Conservation (phyloP, 2,329 filamentous ascomycete genomes). For the Thielaviopsis punctulata region DNA sequence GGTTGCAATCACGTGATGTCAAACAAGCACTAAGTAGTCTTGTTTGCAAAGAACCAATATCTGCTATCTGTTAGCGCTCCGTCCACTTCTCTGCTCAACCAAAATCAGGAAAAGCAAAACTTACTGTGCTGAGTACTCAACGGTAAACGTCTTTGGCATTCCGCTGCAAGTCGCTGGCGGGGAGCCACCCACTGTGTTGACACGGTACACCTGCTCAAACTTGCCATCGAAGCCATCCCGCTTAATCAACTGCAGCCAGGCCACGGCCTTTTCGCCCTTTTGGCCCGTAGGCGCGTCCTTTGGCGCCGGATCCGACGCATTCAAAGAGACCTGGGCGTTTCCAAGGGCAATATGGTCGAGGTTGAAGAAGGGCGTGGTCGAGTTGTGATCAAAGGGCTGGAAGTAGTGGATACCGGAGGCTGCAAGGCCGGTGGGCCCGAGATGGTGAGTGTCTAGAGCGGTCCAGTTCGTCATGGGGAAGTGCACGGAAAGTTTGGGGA, state of each 20-base stretch:
- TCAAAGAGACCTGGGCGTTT: slow-evolving; percentile 42
- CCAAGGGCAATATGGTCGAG: slow-evolving; percentile 36
- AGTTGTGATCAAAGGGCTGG: slow-evolving; percentile 25
- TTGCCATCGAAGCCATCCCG: slow-evolving; percentile 34
- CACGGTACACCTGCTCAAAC: slow-evolving; percentile 62
- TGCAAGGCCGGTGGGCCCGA: slow-evolving; percentile 41
- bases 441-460: slow-evolving; percentile 15
- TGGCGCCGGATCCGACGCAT: slow-evolving; percentile 44
- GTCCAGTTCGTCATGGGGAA: slow-evolving; percentile 22
- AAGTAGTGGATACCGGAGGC: slow-evolving; percentile 75
- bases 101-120: slow-evolving; percentile 21
- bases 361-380: slow-evolving; percentile 63
- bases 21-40: neutral
- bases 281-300: slow-evolving; percentile 39
- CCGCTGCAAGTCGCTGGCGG: slow-evolving; percentile 57
- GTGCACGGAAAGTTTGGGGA: slow-evolving; percentile 52
- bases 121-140: slow-evolving; percentile 75
- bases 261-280: slow-evolving; percentile 48
- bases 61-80: slow-evolving; percentile 13
- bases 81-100: slow-evolving; percentile 6
- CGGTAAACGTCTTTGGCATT: slow-evolving; percentile 43
- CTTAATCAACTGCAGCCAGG: slow-evolving; percentile 60
- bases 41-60: slow-evolving; percentile 22
- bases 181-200: slow-evolving; percentile 68
- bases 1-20: neutral